Base-by-base conservation (phyloP, 768 basidiomycete genomes). In the Mycena pura region DNA sequence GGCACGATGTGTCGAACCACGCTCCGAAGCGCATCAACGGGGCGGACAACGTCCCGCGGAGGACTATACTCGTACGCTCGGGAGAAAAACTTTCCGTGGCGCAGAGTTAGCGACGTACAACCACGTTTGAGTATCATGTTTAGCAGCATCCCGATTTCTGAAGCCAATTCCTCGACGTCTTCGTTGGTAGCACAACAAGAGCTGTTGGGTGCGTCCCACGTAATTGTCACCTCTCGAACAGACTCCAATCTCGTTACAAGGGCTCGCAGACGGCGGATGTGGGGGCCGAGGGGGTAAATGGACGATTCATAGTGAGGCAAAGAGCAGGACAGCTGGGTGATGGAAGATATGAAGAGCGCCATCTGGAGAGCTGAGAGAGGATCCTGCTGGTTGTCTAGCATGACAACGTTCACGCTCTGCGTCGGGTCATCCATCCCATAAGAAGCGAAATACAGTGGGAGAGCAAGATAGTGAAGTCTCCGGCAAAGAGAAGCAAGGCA, bases 101-200 rank as follows among this genome's bases (percentile, higher is more conserved):
- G 64, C 25, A 66, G 6, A 5, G 64, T 62, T 10, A 66, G 43
- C n/a, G 46, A 44, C 3, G 47, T 58, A 53, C 64, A 66, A 14
- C 64, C 60, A 2, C 53, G 56, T 44, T 66, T 45, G 11, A 66
- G 47, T 25, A 59, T 54, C 10, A 39, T 55, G 38, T 66, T 62
- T 5, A 66, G 52, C 5, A 66, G 56, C 5, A 29, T 19, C 38
- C 40, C 39, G 45, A 65, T 53, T 57, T 65, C 55, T 15, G 45
- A 19, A 17, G 59, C 41, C 60, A 51, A 60, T 9, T 29, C 22
- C 36, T 50, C 57, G 14, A 41, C 34, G 21, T 47, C 43, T 14
- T 57, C 29, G 10, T 44, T 40, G 7, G 22, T 21, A 45, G 17
- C 41, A 41, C 47, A 39, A 31, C 29, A n/a, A 32, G 25, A 34